phyloP scores from a whole-genome alignment of 345 rosid species.

The Lagerstroemia speciosa region DNA sequence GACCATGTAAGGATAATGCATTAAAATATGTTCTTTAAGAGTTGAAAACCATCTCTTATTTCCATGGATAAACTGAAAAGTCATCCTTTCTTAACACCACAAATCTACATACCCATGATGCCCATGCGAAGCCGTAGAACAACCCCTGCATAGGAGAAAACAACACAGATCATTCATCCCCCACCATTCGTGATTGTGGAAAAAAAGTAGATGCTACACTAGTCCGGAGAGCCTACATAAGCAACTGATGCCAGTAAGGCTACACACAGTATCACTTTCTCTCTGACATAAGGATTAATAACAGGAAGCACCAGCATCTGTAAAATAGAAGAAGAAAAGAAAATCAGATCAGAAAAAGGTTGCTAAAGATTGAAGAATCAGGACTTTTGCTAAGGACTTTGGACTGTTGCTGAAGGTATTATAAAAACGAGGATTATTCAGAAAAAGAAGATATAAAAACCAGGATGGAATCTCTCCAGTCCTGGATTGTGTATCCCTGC shows the following conservation, averaged over 20 bases:
- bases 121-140: constrained; percentile 50
- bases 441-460: background rate
- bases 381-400: background rate
- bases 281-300: constrained; percentile 37
- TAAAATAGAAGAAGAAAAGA: background rate
- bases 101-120: constrained; percentile 39
- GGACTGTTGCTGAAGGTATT: background rate
- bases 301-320: constrained; percentile 47
- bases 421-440: too few species aligned
- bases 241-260: constrained; percentile 46
- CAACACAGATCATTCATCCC: background rate
- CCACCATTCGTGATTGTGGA: background rate
- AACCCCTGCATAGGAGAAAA: constrained; percentile 28
- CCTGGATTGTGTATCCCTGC: too few species aligned
- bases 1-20: background rate
- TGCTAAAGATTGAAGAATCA: background rate
- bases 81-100: background rate
- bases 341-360: background rate
- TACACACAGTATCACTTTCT: constrained; percentile 30
- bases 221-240: constrained; percentile 28
- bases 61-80: too few species aligned
- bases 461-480: background rate
- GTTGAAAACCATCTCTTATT: too few species aligned
- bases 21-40: background rate
- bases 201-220: background rate